These are phyloP conservation scores for Ocimum tenuiflorum DNA, from an alignment of 257 asterid genomes.

Conservation along the genomic window DNA sequence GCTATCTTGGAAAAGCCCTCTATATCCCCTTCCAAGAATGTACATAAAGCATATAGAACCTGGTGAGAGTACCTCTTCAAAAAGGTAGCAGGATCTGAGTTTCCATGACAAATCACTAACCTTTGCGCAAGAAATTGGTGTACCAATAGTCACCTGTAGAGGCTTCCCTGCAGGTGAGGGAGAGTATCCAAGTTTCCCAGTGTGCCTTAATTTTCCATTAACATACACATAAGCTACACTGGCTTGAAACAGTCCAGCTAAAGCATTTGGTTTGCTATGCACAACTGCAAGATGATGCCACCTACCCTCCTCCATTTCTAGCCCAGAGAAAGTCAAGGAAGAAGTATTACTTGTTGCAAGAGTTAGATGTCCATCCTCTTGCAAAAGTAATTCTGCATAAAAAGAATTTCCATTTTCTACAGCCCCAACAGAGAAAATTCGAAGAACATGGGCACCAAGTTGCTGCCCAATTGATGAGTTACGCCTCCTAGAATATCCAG, in stretches of 20 bases:
- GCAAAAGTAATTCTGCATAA: constrained; percentile 81
- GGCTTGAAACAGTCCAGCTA: constrained; percentile 98
- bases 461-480: constrained; percentile 42
- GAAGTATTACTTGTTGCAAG: constrained; percentile 94
- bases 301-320: constrained; percentile 94
- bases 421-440: constrained; percentile 84
- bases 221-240: constrained; percentile 92
- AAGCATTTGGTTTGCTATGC: constrained; percentile 98
- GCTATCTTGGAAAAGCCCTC: constrained; percentile 94
- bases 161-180: constrained; percentile 92
- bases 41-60: constrained; percentile 97
- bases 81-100: constrained; percentile 90
- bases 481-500: constrained; percentile 49
- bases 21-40: constrained; percentile 90
- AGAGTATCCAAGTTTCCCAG: constrained; percentile 94
- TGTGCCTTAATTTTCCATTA: constrained; percentile 85
- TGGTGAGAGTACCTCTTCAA: constrained; percentile 96
- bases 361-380: constrained; percentile 81
- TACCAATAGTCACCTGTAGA: constrained; percentile 92
- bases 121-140: constrained; percentile 72
- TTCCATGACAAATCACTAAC: constrained; percentile 83
- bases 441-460: constrained; percentile 53
- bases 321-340: constrained; percentile 75
- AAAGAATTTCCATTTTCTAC: constrained; percentile 61
- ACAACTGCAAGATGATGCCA: constrained; percentile 99